Base-by-base conservation (phyloP, 2,329 filamentous ascomycete species). In the Colletotrichum brevisporum region DNA sequence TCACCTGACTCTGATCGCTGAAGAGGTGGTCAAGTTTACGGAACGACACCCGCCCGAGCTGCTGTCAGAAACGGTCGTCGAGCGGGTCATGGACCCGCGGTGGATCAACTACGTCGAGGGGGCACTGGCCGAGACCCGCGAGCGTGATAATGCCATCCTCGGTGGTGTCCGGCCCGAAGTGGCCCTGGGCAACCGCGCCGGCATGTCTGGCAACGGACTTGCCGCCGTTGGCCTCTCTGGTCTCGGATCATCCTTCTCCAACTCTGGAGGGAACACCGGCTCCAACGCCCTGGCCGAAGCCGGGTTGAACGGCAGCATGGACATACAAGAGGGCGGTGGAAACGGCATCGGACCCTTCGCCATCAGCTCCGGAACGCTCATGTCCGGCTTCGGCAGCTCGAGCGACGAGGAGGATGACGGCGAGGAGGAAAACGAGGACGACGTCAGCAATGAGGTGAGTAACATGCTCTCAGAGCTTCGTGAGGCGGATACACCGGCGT, bases 11-110 rank as follows among this genome's bases (percentile, higher is more conserved):
- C 88, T 99, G 31, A 98, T 99, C 69, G 95, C 96, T 36, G 96
- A 99, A 80, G 96, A 99, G 80, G 96, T 99, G 18, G 94, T 98
- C 77, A 99, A 98, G 81, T 98, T 99, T 77, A 97, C 94, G 43
- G 96, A 98, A 80, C 90, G 96, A 63, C 94, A 98, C 79, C 92
- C 95, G 4, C 92, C 94, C 1, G 95, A 98, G 81, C 84, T 95
- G 21, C 86, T 98, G 10, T 96, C 94, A 0, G 91, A 94, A 70
- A 86, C 88, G 13, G 94, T 99, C 3, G 86, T 97, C 73, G 93
- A 97, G 74, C 94, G 92, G 74, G 94, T 98, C 56, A 93, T 96
- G 85, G 92, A 94, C 76, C 90, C 91, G 61, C 91, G 94, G 69
- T 99, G 96, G 96, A 92, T 96, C 75, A 91, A 93, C 74, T 99